A percentile compares a stretch with the other conserved stretches of the same genome.
These are phyloP conservation scores for Butyriboletus loyo DNA, from an alignment of 768 basidiomycete genomes.

Conservation along the genomic window DNA sequence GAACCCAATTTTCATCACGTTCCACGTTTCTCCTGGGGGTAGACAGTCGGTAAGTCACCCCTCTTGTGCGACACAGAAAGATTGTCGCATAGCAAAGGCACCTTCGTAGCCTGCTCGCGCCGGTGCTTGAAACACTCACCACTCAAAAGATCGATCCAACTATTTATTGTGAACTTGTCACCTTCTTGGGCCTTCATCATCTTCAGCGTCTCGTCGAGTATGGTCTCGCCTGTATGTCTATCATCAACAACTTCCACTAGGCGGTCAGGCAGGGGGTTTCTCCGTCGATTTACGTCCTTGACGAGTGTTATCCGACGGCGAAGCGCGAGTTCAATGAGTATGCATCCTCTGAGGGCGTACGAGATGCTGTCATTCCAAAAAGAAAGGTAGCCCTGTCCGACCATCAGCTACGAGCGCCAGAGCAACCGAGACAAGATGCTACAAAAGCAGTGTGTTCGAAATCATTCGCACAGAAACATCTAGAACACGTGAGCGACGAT, in stretches of 20 bases:
- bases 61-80: neutral
- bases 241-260: constrained; percentile 91
- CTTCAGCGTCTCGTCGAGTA: constrained; percentile 91
- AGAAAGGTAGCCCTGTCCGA: constrained; percentile 78
- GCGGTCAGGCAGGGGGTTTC: constrained; percentile 75
- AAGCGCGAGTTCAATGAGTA: constrained; percentile 95
- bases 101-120: neutral
- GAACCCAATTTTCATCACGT: constrained; percentile 99
- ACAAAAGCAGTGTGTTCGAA: constrained; percentile 4
- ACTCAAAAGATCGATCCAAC: constrained; percentile 93
- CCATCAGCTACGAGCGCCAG: constrained; percentile 8
- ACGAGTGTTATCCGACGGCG: constrained; percentile 90
- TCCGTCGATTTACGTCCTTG: constrained; percentile 70
- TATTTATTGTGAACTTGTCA: constrained; percentile 63
- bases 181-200: constrained; percentile 85
- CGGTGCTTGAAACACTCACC: constrained; percentile 44
- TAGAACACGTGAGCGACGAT: neutral
- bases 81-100: neutral
- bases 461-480: neutral
- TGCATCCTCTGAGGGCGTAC: constrained; percentile 97
- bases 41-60: neutral
- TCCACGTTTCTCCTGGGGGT: constrained; percentile 94
- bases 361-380: constrained; percentile 99
- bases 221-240: constrained; percentile 90
- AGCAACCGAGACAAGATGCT: constrained; percentile 18